Evolutionary conservation across 2,329 filamentous ascomycete genomes (phyloP), one percentile per base, ranked within the genome.

Genomic region (Penicillium brevicompactum): DNA sequence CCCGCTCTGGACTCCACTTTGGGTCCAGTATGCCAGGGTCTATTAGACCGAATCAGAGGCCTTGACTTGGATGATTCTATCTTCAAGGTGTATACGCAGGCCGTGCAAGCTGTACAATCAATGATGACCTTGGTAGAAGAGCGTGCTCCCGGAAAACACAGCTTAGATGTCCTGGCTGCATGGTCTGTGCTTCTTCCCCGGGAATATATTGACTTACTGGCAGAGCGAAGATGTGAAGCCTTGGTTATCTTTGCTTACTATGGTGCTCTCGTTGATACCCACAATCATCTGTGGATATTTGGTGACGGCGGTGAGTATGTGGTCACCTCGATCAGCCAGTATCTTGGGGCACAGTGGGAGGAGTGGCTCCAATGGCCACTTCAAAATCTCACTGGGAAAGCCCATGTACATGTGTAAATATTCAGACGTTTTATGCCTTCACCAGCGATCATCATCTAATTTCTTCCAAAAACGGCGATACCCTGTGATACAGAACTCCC

Each of bases 191-290:
- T 69, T 45, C 49, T 73, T 1, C 42, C 62, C 10, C 38, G 44
- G 5, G 65, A 67, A 6, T 77, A 70, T 50, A 60, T 69, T 6
- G 58, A 67, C 1, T 55, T 71, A 2, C 45, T 77, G 1, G 50
- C 63, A 14, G 59, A 69, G 45, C 61, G 70, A n/a, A 63, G 62
- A 8, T 70, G 71, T 0, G 73, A 76, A 53, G 72, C 75, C 5
- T 59, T 78, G 4, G 66, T 73, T 6, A 68, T 78, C 8, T 59
- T 76, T 5, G 72, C 74, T 5, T 68, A 76, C 52, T 77, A 71
- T 53, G 73, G 70, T 2, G 66, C 74, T 1, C 22, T 75, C 0
- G 49, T 77, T 16, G 71, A 78, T 58, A 56, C 58, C 1, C 65
- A 63, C n/a, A 64, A 65, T 6, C 55, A 69, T 8, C 65, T 63